Conservation (phyloP, 768 basidiomycete species). For the Serendipita vermifera region DNA sequence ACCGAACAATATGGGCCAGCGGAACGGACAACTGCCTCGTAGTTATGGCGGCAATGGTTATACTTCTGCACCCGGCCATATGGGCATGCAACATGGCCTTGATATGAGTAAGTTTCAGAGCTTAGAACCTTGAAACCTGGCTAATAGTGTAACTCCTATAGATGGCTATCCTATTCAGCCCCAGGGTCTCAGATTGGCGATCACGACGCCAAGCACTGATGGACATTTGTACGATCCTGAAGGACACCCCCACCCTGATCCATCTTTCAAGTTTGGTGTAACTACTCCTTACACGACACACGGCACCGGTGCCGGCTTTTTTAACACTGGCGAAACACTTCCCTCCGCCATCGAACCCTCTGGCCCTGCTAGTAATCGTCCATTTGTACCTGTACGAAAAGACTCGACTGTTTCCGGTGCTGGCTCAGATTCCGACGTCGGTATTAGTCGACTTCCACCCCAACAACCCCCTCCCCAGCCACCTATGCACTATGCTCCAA, state of each 20-base stretch:
- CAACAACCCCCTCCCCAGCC: no score
- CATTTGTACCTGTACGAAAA: neutral
- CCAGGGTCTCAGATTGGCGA: neutral
- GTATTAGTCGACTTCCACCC: neutral
- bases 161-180: slow-evolving; percentile 1
- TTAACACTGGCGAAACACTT: neutral
- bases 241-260: neutral
- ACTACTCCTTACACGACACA: neutral
- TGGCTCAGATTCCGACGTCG: neutral
- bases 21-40: neutral
- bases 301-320: neutral
- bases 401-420: neutral
- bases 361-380: neutral
- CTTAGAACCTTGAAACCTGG: no score
- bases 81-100: no score
- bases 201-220: neutral
- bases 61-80: slow-evolving; percentile 3
- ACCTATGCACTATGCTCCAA: no score
- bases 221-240: neutral
- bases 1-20: neutral
- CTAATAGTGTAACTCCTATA: neutral
- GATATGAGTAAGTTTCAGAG: no score
- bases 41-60: neutral
- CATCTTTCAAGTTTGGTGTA: slow-evolving; percentile 4
- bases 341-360: slow-evolving; percentile 8